A percentile compares a stretch with the other conserved stretches of the same genome.
phyloP scores from a whole-genome alignment of 305 asterid genomes.

The Fraxinus xanthoxyloides region DNA sequence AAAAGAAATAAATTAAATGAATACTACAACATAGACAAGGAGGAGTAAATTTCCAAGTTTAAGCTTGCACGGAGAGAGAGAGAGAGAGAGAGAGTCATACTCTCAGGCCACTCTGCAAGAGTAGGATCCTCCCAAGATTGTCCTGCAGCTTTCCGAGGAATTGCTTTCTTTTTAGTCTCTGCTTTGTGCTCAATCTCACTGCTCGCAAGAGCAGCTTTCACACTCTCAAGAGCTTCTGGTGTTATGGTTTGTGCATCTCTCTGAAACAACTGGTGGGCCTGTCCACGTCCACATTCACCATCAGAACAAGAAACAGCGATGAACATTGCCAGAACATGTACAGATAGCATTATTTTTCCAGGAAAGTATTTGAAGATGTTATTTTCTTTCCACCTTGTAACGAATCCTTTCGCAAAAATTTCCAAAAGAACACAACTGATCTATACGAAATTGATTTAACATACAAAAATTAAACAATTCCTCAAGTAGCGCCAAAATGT shows the following conservation, averaged over 20 bases:
- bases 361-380: neutral
- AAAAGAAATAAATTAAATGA: neutral
- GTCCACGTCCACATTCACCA: conserved; percentile 16
- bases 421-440: neutral
- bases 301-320: conserved; percentile 19
- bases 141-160: conserved; percentile 96
- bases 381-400: neutral
- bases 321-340: neutral
- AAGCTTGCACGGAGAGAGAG: neutral
- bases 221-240: conserved; percentile 92
- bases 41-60: neutral
- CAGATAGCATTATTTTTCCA: too few species aligned
- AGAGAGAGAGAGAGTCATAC: conserved; percentile 37
- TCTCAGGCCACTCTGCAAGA: conserved; percentile 97
- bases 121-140: conserved; percentile 95
- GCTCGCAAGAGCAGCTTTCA: conserved; percentile 93
- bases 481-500: neutral
- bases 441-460: neutral
- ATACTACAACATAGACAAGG: neutral
- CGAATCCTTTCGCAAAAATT: neutral
- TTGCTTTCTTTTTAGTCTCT: conserved; percentile 81
- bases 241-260: conserved; percentile 90
- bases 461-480: neutral
- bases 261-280: conserved; percentile 91
- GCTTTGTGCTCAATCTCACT: conserved; percentile 88